Percentiles rank a stretch among this genome's conserved stretches.
Evolutionary conservation across 2,329 filamentous ascomycete species (phyloP).

Genomic region (Beauveria caledonica): DNA sequence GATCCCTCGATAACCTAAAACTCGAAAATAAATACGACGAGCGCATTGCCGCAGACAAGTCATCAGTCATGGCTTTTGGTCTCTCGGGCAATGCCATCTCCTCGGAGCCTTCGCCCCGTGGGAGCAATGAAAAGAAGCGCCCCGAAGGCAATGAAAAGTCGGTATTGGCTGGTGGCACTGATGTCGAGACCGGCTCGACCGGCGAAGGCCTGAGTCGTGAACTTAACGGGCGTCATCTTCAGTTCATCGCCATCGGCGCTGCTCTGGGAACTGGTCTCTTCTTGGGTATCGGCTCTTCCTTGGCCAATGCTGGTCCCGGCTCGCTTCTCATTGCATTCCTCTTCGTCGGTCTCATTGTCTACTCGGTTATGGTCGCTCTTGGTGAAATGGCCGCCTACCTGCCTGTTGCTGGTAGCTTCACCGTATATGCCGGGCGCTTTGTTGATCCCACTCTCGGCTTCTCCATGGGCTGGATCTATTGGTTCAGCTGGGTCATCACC

Average conservation of each 20-base stretch:
- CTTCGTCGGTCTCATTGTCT: constrained; percentile 65
- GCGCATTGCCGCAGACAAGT: background rate
- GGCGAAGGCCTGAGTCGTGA: constrained; percentile 29
- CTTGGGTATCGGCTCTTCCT: constrained; percentile 55
- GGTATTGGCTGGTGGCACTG: constrained; percentile 11
- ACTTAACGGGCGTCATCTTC: constrained; percentile 34
- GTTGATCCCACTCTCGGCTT: constrained; percentile 66
- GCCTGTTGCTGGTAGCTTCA: constrained; percentile 69
- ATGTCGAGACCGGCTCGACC: constrained; percentile 28
- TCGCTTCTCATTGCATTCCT: constrained; percentile 60
- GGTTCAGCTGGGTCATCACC: constrained; percentile 69
- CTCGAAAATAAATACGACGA: background rate
- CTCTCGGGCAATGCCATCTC: background rate
- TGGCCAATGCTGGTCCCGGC: constrained; percentile 56
- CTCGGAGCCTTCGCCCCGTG: constrained; percentile 1
- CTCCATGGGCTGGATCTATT: constrained; percentile 77
- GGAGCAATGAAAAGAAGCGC: constrained; percentile 7
- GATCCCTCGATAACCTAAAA: background rate
- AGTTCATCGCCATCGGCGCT: constrained; percentile 46
- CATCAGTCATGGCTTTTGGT: constrained; percentile 1
- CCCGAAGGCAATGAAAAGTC: constrained; percentile 1
- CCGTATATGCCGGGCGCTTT: constrained; percentile 67
- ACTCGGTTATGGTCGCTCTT: constrained; percentile 62
- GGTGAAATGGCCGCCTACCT: constrained; percentile 72
- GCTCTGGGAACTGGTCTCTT: constrained; percentile 69